Evolutionary conservation across 2,329 filamentous ascomycete species (phyloP).

Genomic region (Paecilomyces dactylethromorphus): DNA sequence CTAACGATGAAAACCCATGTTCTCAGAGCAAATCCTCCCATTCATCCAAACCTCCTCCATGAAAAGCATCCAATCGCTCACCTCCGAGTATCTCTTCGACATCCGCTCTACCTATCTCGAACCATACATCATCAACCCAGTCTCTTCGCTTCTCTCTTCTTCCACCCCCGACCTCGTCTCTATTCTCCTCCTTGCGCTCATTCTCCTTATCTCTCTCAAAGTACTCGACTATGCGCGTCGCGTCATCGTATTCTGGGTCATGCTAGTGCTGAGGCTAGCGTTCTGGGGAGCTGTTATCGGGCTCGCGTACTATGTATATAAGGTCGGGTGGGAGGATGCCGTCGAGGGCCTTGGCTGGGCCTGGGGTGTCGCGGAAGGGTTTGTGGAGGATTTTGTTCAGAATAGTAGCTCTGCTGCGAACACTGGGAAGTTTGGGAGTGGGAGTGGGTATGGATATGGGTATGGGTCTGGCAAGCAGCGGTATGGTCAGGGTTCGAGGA

Average conservation of each 20-base stretch:
- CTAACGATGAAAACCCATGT: neutral
- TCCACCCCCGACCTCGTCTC: constrained; percentile 30
- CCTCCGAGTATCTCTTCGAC: constrained; percentile 14
- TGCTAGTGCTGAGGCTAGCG: constrained; percentile 55
- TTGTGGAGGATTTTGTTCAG: constrained; percentile 50
- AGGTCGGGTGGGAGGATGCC: constrained; percentile 26
- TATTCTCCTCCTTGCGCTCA: constrained; percentile 46
- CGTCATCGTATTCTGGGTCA: constrained; percentile 69
- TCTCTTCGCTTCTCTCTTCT: constrained; percentile 27
- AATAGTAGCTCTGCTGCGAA: constrained; percentile 32
- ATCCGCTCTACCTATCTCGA: constrained; percentile 38
- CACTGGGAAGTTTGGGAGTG: constrained; percentile 49
- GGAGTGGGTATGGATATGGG: constrained; percentile 52
- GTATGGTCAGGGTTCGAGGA: neutral
- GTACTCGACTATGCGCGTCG: constrained; percentile 65
- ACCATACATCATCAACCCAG: constrained; percentile 40
- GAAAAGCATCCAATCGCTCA: constrained; percentile 11
- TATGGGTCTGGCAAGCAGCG: constrained; percentile 36
- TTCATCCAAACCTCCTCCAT: constrained; percentile 8
- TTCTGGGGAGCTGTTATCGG: constrained; percentile 58
- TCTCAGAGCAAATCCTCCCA: constrained; percentile 13
- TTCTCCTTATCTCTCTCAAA: constrained; percentile 58
- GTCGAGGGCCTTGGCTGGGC: constrained; percentile 39
- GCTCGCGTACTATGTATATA: constrained; percentile 50
- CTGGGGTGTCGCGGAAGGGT: constrained; percentile 60